Conservation (phyloP, 306 rosid species). For the Lathyrus sativus region DNA sequence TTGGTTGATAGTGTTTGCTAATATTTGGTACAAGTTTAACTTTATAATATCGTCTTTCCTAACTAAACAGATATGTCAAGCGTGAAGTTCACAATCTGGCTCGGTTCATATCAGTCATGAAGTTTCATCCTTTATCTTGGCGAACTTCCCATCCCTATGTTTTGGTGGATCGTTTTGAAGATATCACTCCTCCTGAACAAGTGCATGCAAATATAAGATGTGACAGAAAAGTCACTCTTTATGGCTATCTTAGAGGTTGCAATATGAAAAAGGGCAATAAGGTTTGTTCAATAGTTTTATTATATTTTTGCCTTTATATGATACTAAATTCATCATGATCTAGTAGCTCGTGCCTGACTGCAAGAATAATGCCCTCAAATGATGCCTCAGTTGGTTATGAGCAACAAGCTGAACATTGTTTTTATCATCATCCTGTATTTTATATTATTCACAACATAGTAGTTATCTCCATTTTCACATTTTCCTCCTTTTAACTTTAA, state of each 20-base stretch:
- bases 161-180: constrained; percentile 93
- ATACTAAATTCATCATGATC: constrained; percentile 2
- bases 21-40: constrained; percentile 14
- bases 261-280: constrained; percentile 80
- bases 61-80: constrained; percentile 65
- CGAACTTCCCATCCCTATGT: constrained; percentile 85
- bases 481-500: constrained; percentile 3
- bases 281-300: constrained; percentile 49
- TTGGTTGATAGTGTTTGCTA: neutral
- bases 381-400: constrained; percentile 22
- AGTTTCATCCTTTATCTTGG: constrained; percentile 95
- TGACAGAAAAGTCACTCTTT: constrained; percentile 82
- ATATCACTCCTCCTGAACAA: constrained; percentile 83
- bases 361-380: neutral
- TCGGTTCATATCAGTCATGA: constrained; percentile 90
- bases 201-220: constrained; percentile 69
- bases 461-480: constrained; percentile 4
- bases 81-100: constrained; percentile 95
- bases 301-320: neutral
- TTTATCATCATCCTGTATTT: neutral
- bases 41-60: constrained; percentile 19
- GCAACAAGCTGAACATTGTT: constrained; percentile 16
- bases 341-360: neutral
- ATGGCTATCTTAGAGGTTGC: constrained; percentile 94
- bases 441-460: neutral